A percentile compares a stretch with the other conserved stretches of the same genome.
Evolutionary conservation across 306 rosid genomes (phyloP).

Genomic region (Delonix regia): DNA sequence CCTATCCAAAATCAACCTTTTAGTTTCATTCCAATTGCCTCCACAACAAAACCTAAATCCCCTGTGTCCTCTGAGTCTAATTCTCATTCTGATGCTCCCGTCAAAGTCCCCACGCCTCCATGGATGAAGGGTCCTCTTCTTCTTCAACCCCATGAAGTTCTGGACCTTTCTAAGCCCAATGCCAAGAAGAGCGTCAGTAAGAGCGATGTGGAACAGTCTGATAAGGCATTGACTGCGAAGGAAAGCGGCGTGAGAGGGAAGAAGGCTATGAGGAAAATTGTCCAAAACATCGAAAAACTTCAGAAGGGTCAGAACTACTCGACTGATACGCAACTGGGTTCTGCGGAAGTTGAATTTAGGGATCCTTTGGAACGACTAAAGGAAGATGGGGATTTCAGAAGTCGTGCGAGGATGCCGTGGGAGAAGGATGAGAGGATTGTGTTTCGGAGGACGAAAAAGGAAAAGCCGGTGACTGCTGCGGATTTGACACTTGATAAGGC

Average conservation of each 20-base stretch:
- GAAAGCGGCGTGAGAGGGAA: slow-evolving; percentile 55
- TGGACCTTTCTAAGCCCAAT: slow-evolving; percentile 49
- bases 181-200: slow-evolving; percentile 25
- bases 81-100: slow-evolving; percentile 40
- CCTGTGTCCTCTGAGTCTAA: slow-evolving; percentile 10
- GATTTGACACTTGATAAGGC: slow-evolving; percentile 64
- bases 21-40: slow-evolving; percentile 34
- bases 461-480: slow-evolving; percentile 49
- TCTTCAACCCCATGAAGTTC: slow-evolving; percentile 55
- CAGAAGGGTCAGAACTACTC: slow-evolving; percentile 26
- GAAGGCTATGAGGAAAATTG: slow-evolving; percentile 56
- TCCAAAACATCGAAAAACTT: slow-evolving; percentile 57
- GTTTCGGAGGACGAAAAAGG: slow-evolving; percentile 52
- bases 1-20: slow-evolving; percentile 29
- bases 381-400: slow-evolving; percentile 31
- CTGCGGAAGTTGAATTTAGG: slow-evolving; percentile 44
- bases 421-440: slow-evolving; percentile 61
- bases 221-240: slow-evolving; percentile 44
- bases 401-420: slow-evolving; percentile 72
- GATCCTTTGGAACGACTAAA: slow-evolving; percentile 45
- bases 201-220: slow-evolving; percentile 27
- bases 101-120: slow-evolving; percentile 75
- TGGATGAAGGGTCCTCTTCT: slow-evolving; percentile 78
- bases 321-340: slow-evolving; percentile 37
- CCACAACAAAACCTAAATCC: slow-evolving; percentile 9